These are phyloP conservation scores for Phialocephala subalpina DNA, from an alignment of 2,329 filamentous ascomycete species.

Conservation along the genomic window DNA sequence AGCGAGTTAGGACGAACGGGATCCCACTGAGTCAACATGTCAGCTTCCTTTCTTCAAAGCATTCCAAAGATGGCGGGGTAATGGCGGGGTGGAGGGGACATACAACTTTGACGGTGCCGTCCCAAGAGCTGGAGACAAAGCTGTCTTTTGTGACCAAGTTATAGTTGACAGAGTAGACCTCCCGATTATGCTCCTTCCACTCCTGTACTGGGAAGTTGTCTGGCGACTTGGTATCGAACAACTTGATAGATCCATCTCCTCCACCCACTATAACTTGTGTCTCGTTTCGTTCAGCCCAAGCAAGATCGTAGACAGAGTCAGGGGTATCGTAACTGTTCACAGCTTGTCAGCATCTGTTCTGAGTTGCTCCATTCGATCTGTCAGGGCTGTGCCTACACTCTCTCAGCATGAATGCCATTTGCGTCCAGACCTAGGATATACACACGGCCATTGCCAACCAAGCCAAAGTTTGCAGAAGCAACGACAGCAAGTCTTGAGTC, in stretches of 20 bases:
- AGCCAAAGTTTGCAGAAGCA: constrained; percentile 92
- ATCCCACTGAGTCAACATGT: constrained; percentile 69
- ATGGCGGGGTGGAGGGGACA: constrained; percentile 35
- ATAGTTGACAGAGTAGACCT: constrained; percentile 94
- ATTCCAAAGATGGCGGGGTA: constrained; percentile 20
- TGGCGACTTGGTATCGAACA: constrained; percentile 83
- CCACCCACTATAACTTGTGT: constrained; percentile 90
- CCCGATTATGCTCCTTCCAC: constrained; percentile 92
- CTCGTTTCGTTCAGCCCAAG: constrained; percentile 97
- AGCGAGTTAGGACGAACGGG: constrained; percentile 79
- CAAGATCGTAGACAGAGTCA: constrained; percentile 92
- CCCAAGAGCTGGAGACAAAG: constrained; percentile 93
- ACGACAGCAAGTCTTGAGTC: constrained; percentile 93
- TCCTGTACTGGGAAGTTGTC: constrained; percentile 86
- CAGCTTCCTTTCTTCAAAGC: constrained; percentile 11
- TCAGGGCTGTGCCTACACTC: constrained; percentile 63
- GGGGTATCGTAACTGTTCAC: constrained; percentile 88
- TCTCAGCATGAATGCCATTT: constrained; percentile 83
- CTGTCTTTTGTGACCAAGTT: constrained; percentile 90
- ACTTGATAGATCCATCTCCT: constrained; percentile 92
- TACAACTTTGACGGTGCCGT: constrained; percentile 91
- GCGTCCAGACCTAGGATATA: constrained; percentile 86
- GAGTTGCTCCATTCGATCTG: not conserved
- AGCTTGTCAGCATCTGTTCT: not conserved
- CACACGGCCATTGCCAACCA: constrained; percentile 93